Conservation (phyloP, 345 rosid species). For the Eucalyptus sp. region DNA sequence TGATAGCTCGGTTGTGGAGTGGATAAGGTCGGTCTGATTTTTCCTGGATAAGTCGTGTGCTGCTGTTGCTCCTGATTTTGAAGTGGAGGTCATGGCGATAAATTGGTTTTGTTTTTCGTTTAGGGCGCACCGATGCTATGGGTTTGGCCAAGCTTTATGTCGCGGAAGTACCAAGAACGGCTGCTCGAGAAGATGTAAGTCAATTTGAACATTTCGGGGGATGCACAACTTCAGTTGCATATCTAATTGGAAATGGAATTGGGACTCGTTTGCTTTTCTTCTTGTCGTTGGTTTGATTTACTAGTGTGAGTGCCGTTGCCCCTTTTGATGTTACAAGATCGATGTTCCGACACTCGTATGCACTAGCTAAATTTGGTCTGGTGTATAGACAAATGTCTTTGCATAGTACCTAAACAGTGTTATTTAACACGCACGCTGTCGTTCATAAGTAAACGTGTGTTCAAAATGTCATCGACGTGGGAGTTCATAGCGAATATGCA, state of each 20-base stretch:
- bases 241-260: background rate
- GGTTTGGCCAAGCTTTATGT: conserved; percentile 49
- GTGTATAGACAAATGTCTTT: background rate
- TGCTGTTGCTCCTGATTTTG: background rate
- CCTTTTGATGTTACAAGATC: background rate
- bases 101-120: background rate
- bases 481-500: background rate
- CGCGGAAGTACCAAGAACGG: conserved; percentile 47
- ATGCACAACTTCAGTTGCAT: background rate
- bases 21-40: background rate
- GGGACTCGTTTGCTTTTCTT: background rate
- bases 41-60: background rate
- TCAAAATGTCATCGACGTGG: background rate
- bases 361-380: background rate
- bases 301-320: background rate
- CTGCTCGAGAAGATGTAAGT: conserved; percentile 52
- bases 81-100: background rate
- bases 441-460: background rate
- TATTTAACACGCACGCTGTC: background rate
- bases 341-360: background rate
- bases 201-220: background rate
- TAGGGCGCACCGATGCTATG: conserved; percentile 32
- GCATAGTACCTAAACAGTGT: background rate
- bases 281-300: background rate
- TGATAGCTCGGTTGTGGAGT: background rate